Evolutionary conservation across 768 basidiomycete genomes (phyloP), one percentile per base, ranked within the genome.

Genomic region (Dentipellis sp.): DNA sequence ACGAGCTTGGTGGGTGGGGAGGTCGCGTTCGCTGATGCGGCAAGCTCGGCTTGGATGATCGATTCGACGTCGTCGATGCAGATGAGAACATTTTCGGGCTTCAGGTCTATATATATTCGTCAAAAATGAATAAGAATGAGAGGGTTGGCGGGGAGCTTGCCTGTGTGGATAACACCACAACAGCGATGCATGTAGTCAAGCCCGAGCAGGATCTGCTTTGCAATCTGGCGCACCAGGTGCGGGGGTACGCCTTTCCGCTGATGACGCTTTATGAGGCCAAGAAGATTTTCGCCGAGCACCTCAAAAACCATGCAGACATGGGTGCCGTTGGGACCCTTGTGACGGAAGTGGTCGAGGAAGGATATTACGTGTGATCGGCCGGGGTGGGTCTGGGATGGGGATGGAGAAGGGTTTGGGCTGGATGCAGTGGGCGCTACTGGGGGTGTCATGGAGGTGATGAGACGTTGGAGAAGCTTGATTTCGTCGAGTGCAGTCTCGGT

Each of bases 221-320:
- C 92, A 64, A 98, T 97, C 71, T 98, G 97, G 66, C 86, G 88
- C 61, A 95, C 92, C 62, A 98, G 74, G 51, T 77, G 84, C 78
- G 92, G 90, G 12, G 95, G 94, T 1, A 98, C 94, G 61, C 95
- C 95, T 64, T 95, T 94, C 74, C 93, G 94, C 76, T 98, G 94
- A 74, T 98, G 93, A 10, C 95, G 83, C 72, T 97, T 97, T 79
- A 98, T 97, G 64, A 99, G 81, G 4, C 88, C 94, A 2, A 98
- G 81, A 2, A 99, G 76, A 68, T 95, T 97, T 73, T 99, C 95
- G 58, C 95, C 97, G 9, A 99, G 81, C 22, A 98, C 97, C 70
- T 99, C 97, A 66, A 97, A 97, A 12, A 97, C 94, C 97, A 99
- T 98, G 78, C 97, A 98, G 63, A 99, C 90, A 71, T 99, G 97